A percentile compares a stretch with the other conserved stretches of the same genome.
Evolutionary conservation across 768 basidiomycete species (phyloP).

Genomic region (Multifurca ochricompacta): DNA sequence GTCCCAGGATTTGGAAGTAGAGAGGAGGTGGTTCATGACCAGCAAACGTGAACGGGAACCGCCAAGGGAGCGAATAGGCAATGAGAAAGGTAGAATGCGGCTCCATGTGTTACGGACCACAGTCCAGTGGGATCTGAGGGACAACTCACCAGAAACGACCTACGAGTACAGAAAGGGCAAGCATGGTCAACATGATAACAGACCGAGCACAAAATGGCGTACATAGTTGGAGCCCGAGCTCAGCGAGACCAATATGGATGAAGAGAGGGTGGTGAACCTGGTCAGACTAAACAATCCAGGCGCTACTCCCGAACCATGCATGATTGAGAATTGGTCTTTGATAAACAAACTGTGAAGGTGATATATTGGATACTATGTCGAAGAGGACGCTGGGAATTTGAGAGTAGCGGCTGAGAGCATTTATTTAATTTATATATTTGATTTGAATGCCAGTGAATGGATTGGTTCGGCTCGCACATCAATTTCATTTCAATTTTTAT

Average conservation of each 20-base stretch:
- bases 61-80: not conserved
- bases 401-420: too few species aligned
- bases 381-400: too few species aligned
- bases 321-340: not conserved
- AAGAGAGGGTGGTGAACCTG: conserved; percentile 31
- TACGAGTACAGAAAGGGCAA: conserved; percentile 9
- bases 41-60: not conserved
- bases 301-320: not conserved
- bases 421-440: too few species aligned
- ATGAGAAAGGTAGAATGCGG: not conserved
- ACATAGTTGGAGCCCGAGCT: conserved; percentile 73
- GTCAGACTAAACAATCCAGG: not conserved
- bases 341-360: not conserved
- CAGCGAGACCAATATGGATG: conserved; percentile 52
- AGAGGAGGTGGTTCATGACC: too few species aligned
- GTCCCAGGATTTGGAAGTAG: not conserved
- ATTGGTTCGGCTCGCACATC: too few species aligned
- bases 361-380: too few species aligned
- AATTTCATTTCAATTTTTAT: too few species aligned
- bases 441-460: too few species aligned
- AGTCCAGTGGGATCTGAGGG: not conserved
- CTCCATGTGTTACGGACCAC: not conserved
- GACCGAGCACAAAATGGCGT: conserved; percentile 23
- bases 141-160: conserved; percentile 33
- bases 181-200: not conserved